Conservation (phyloP, 2,329 filamentous ascomycete genomes). For the Penicillium verrucosum region DNA sequence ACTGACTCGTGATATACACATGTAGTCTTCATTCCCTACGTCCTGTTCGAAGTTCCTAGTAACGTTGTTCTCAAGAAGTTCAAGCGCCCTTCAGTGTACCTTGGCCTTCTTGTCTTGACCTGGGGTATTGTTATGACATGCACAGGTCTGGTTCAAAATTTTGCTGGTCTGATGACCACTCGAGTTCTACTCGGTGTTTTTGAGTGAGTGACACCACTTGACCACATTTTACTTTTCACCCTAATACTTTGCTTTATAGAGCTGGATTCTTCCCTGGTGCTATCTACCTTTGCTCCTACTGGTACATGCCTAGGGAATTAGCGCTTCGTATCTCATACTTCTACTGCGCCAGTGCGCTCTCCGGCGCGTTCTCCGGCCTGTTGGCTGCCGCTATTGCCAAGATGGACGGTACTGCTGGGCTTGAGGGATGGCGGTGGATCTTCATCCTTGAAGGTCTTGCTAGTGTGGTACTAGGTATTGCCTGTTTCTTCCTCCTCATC, state of each 20-base stretch:
- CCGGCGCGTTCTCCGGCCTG: slow-evolving; percentile 50
- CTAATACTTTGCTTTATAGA: background rate
- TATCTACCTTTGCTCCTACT: slow-evolving; percentile 25
- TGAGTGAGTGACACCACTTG: slow-evolving; percentile 4
- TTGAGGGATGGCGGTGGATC: slow-evolving; percentile 49
- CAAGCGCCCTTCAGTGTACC: slow-evolving; percentile 14
- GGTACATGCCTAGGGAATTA: slow-evolving; percentile 20
- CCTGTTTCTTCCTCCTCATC: slow-evolving; percentile 43
- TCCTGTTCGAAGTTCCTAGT: slow-evolving; percentile 17
- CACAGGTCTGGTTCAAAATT: slow-evolving; percentile 18
- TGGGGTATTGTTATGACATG: slow-evolving; percentile 18
- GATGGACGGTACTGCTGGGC: slow-evolving; percentile 47
- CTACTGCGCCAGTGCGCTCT: slow-evolving; percentile 25
- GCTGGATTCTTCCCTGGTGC: slow-evolving; percentile 27
- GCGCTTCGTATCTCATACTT: slow-evolving; percentile 23
- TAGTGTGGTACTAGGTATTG: slow-evolving; percentile 40
- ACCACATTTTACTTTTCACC: background rate
- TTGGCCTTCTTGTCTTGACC: slow-evolving; percentile 11
- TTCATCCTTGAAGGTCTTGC: slow-evolving; percentile 48
- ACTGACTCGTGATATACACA: background rate
- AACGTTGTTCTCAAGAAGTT: slow-evolving; percentile 18
- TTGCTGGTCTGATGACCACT: slow-evolving; percentile 11
- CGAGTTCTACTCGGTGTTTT: slow-evolving; percentile 14
- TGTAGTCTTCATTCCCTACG: slow-evolving; percentile 15
- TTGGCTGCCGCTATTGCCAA: slow-evolving; percentile 49